A percentile compares a stretch with the other conserved stretches of the same genome.
Evolutionary conservation across 2,329 filamentous ascomycete genomes (phyloP).

Genomic region (Emericellopsis atlantica): DNA sequence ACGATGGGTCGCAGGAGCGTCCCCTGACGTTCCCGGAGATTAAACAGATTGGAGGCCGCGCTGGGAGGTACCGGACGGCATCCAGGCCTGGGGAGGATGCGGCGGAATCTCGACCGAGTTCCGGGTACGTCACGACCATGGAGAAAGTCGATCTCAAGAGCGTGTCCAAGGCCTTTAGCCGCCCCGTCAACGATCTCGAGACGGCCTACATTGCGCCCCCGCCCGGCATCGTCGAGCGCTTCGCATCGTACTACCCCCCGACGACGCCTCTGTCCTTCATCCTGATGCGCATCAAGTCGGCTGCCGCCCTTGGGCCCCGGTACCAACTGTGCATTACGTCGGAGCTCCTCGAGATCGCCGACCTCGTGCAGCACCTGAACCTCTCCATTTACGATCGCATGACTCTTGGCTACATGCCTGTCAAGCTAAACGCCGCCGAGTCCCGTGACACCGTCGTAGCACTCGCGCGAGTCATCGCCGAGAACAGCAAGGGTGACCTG

Average conservation of each 20-base stretch:
- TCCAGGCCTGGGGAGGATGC: slow-evolving; percentile 29
- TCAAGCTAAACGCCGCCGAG: slow-evolving; percentile 21
- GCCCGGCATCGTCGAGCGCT: slow-evolving; percentile 55
- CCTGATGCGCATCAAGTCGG: slow-evolving; percentile 59
- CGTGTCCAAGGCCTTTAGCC: slow-evolving; percentile 49
- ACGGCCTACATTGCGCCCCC: slow-evolving; percentile 68
- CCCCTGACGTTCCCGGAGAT: slow-evolving; percentile 62
- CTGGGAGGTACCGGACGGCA: slow-evolving; percentile 73
- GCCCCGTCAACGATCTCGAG: slow-evolving; percentile 51
- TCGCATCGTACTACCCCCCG: slow-evolving; percentile 70
- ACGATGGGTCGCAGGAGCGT: slow-evolving; percentile 44
- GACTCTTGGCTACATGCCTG: slow-evolving; percentile 61
- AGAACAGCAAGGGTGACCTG: slow-evolving; percentile 53
- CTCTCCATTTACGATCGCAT: slow-evolving; percentile 65
- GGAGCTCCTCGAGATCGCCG: slow-evolving; percentile 54
- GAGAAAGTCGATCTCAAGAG: slow-evolving; percentile 53
- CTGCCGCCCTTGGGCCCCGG: slow-evolving; percentile 47
- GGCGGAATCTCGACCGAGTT: slow-evolving; percentile 17
- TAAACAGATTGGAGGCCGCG: slow-evolving; percentile 90
- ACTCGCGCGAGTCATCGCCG: slow-evolving; percentile 58
- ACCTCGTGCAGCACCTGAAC: slow-evolving; percentile 59
- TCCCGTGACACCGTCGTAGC: slow-evolving; percentile 30
- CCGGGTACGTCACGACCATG: slow-evolving; percentile 71
- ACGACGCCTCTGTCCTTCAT: slow-evolving; percentile 76
- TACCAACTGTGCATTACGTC: slow-evolving; percentile 54